These are phyloP conservation scores for Pilaira anomala DNA, from an alignment of 192 early-diverging fungal species.

Conservation along the genomic window DNA sequence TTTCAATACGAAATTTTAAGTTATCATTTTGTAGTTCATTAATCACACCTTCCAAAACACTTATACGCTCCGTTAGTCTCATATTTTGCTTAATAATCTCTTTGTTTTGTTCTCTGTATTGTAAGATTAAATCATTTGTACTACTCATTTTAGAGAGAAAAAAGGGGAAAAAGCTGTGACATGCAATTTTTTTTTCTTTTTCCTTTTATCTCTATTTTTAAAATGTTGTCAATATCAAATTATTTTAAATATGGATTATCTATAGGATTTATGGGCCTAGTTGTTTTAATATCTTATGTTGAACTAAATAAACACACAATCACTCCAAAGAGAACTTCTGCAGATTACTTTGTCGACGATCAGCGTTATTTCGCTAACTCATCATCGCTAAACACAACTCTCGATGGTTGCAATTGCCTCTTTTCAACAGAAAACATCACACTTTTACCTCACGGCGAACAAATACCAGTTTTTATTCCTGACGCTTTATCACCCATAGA, in stretches of 20 bases:
- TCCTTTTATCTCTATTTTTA: no score
- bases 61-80: neutral
- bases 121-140: no score
- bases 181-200: no score
- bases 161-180: no score
- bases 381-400: neutral
- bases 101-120: neutral
- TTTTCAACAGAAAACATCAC: neutral
- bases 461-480: constrained; percentile 16
- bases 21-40: neutral
- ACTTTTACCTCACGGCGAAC: constrained; percentile 2
- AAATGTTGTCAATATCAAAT: no score
- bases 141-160: no score
- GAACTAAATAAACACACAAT: no score
- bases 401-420: neutral
- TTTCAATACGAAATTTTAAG: neutral
- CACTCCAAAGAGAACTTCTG: neutral
- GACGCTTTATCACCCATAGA: constrained; percentile 11
- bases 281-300: no score
- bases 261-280: no score
- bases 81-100: neutral
- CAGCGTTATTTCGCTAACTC: no score
- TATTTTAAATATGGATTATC: no score
- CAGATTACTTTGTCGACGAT: constrained; percentile 3
- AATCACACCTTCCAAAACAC: neutral